Base-by-base conservation (phyloP, 768 basidiomycete genomes). In the Podaxis sp. region DNA sequence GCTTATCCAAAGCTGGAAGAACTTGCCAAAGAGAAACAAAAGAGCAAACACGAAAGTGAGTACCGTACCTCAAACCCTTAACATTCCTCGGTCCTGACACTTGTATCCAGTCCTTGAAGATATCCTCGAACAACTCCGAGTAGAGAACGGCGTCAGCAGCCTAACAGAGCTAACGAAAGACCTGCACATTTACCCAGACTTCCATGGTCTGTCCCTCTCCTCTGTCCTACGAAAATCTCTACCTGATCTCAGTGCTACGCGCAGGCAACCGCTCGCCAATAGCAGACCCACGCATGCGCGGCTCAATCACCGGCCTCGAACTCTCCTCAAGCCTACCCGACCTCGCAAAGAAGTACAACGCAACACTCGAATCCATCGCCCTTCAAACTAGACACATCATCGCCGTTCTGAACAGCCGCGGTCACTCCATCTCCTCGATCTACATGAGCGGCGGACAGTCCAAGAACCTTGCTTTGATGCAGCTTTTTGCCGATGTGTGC, bases 381-480 rank as follows among this genome's bases (percentile, higher is more conserved):
- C 85, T 97, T 24, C 96, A 98, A 74, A 97, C 95, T 33, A 83
- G 92, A 11, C 95, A 97, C 74, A 99, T 99, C 74, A 80, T 99
- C 63, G 92, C 95, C 69, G 84, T 86, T 64, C 89, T 99, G 82
- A 96, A 98, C 76, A 73, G 71, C 30, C 83, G 87, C 26, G 96
- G 96, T 0, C 96, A 99, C 75, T 70, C 79, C 20, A 88, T 99
- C 69, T 82, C 83, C 55, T 84, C 87, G 33, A 88, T 99, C 70
- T 97, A 93, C 79, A 90, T 99, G 85, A 91, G 88, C 56, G 95
- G 96, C 38, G 91, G 93, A 4, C 95, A 99, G 78, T 94, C 93
- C 40, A 93, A 90, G 78, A 99, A 99, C 76, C 71, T 70, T n/a
- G 77, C 83, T 26, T 82, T 99, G 64, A 96, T 99, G 94, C 84